Percentiles rank a stretch among this genome's conserved stretches.
These are phyloP conservation scores for Acer campestre DNA, from an alignment of 345 rosid genomes.

Conservation along the genomic window DNA sequence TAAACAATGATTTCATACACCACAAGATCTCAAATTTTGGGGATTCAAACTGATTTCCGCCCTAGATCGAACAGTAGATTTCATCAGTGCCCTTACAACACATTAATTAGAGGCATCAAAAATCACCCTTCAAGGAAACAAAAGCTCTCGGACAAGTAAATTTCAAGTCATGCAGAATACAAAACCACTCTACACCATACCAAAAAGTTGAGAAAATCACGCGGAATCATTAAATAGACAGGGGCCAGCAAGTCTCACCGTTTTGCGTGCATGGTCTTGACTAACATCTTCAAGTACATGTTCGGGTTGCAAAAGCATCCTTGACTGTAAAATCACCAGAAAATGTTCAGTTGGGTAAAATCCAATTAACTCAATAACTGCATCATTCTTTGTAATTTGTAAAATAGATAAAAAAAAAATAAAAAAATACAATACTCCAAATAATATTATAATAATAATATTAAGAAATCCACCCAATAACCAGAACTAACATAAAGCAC, in stretches of 20 bases:
- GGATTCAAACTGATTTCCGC: background rate
- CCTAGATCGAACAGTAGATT: background rate
- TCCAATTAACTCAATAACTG: constrained; percentile 7
- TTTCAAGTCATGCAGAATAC: background rate
- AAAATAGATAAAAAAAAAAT: background rate
- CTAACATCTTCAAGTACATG: constrained; percentile 92
- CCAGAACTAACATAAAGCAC: background rate
- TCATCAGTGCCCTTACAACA: background rate
- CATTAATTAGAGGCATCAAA: background rate
- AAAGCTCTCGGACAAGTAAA: background rate
- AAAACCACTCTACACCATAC: background rate
- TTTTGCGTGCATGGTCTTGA: constrained; percentile 92
- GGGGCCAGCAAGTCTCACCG: constrained; percentile 45
- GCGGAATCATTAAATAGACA: background rate
- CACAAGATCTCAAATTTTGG: background rate
- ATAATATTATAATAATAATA: background rate
- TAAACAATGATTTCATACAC: background rate
- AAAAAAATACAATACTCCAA: background rate
- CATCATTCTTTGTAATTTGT: background rate
- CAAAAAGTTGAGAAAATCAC: background rate
- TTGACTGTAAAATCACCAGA: constrained; percentile 50
- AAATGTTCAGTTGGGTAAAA: constrained; percentile 14
- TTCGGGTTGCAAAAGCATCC: constrained; percentile 86
- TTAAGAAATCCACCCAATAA: background rate
- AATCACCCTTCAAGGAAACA: background rate